phyloP scores from a whole-genome alignment of 2,329 filamentous ascomycete genomes.

The Septoria linicola region DNA sequence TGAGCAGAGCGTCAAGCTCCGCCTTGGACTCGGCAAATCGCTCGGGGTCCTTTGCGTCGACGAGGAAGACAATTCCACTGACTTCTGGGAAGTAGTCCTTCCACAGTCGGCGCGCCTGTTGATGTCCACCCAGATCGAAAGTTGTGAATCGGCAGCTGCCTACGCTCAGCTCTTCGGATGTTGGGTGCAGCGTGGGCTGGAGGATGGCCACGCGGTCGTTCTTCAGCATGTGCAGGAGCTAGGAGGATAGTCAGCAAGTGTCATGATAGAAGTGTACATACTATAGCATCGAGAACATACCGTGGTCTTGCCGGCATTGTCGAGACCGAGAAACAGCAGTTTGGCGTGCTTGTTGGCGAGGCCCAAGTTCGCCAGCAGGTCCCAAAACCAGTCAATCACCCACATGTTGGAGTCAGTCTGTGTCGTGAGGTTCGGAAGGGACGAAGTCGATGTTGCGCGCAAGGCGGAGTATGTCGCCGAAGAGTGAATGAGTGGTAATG shows the following conservation, averaged over 20 bases:
- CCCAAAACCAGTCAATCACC: slow-evolving; percentile 96
- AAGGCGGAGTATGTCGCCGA: no score
- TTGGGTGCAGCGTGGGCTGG: slow-evolving; percentile 87
- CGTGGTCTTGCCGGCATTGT: slow-evolving; percentile 93
- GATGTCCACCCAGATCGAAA: slow-evolving; percentile 89
- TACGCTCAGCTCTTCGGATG: slow-evolving; percentile 88
- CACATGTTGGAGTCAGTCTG: slow-evolving; percentile 74
- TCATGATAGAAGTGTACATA: no score
- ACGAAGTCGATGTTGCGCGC: not conserved
- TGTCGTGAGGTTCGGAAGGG: no score
- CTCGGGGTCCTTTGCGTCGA: slow-evolving; percentile 96
- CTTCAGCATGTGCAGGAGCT: slow-evolving; percentile 90
- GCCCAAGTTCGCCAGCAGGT: slow-evolving; percentile 81
- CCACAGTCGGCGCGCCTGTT: slow-evolving; percentile 92
- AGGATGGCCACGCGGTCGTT: slow-evolving; percentile 91
- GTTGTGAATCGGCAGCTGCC: slow-evolving; percentile 81
- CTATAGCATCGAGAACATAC: slow-evolving; percentile 27
- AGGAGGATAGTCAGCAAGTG: not conserved
- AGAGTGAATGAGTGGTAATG: no score
- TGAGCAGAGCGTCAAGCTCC: slow-evolving; percentile 86
- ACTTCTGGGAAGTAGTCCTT: slow-evolving; percentile 97
- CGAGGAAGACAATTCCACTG: slow-evolving; percentile 93
- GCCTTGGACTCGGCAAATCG: slow-evolving; percentile 92
- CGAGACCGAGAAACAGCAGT: slow-evolving; percentile 87
- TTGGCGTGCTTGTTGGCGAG: slow-evolving; percentile 95